Evolutionary conservation across 441 rosid species (phyloP), one percentile per base, ranked within the genome.

Genomic region (Gossypium aridum): DNA sequence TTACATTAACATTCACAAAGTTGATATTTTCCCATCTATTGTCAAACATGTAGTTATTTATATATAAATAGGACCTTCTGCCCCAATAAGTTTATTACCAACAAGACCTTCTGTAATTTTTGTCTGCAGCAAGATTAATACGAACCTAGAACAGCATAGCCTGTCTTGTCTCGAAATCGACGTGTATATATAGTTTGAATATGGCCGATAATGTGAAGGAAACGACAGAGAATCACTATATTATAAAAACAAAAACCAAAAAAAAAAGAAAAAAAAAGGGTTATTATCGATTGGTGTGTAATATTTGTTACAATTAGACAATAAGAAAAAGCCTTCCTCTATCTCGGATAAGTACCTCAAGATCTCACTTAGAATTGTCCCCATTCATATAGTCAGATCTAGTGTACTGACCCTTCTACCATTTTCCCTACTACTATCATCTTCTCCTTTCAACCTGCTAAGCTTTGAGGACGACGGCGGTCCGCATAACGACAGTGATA

Each of bases 361-460:
- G 87, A 91, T 93, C 98, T 93, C 94, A 93, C 98, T 93, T 86
- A 80, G 96, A 91, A 91, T 91, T 82, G 66, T 77, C 70, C 77
- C 77, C 55, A 87, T 91, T 91, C 98, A 91, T 85, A 93, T 83
- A 89, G 98, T 93, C 90, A 91, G 98, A 93, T 89, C 94, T 75
- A 90, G 94, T 86, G 97, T 91, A 89, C 96, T 93, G 77, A 89
- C 83, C 87, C 90, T 76, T 80, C 78, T 81, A 55, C 56, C 81
- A 65, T 55, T 25, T 57, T 76, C 65, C 53, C 81, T 79, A 77
- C 74, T 69, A 47, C 74, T 71, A 53, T 49, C 67, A 71, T 77
- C 78, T 64, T 72, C 81, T 17, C 75, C 81, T 73, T 84, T 85
- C 67, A 81, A 77, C 78, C 84, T 87, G 59, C 80, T 82, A 79